Conservation (phyloP, 139 green algal genomes). For the Coelastrella sp. region DNA sequence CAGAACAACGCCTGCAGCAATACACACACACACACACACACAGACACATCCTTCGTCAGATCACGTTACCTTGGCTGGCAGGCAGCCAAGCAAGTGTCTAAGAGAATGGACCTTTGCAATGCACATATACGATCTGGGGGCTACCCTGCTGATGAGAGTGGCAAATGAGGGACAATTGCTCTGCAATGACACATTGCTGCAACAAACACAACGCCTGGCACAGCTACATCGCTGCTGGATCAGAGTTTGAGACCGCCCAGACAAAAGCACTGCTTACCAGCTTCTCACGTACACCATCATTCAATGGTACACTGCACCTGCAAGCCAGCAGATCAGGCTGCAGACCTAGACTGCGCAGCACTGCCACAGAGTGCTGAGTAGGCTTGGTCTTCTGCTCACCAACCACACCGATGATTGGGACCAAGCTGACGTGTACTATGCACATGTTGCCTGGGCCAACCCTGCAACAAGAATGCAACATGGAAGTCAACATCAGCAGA, state of each 20-base stretch:
- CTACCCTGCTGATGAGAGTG: too few relatives aligned
- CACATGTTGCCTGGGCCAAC: constrained; percentile 90
- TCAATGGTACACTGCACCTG: constrained; percentile 82
- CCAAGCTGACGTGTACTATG: constrained; percentile 94
- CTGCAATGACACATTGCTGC: too few relatives aligned
- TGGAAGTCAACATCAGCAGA: too few relatives aligned
- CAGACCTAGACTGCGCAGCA: constrained; percentile 93
- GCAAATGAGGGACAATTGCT: too few relatives aligned
- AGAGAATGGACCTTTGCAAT: too few relatives aligned
- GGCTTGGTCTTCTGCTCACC: constrained; percentile 99
- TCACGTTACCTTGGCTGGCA: too few relatives aligned
- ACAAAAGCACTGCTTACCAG: constrained; percentile 70
- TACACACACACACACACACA: too few relatives aligned
- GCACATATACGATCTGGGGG: too few relatives aligned
- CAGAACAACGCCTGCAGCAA: constrained; percentile 95
- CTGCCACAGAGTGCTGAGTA: constrained; percentile 96
- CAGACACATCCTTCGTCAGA: too few relatives aligned
- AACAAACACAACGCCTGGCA: too few relatives aligned
- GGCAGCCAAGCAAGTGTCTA: too few relatives aligned
- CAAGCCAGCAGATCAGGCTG: constrained; percentile 93
- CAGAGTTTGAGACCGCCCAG: not conserved
- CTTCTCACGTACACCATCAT: constrained; percentile 88
- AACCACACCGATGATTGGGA: constrained; percentile 97
- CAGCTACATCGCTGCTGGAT: too few relatives aligned
- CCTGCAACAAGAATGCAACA: constrained; percentile 60